A percentile compares a stretch with the other conserved stretches of the same genome.
These are phyloP conservation scores for Didymella pomorum DNA, from an alignment of 2,329 filamentous ascomycete genomes.

Conservation along the genomic window DNA sequence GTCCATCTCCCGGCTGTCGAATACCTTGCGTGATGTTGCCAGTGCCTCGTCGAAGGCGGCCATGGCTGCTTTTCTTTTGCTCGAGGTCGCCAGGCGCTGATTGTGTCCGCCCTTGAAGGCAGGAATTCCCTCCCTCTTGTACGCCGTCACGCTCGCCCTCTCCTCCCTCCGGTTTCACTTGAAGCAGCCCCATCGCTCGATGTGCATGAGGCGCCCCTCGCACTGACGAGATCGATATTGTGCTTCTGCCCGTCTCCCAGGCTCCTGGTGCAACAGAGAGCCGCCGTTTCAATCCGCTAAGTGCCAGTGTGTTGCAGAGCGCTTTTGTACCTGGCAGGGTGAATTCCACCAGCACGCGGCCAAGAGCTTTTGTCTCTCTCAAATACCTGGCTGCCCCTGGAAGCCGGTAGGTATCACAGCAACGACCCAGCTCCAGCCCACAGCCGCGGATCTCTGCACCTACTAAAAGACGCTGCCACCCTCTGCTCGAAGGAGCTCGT, in stretches of 20 bases:
- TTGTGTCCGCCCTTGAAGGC: constrained; percentile 39
- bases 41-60: constrained; percentile 31
- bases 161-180: constrained; percentile 49
- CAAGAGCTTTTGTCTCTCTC: constrained; percentile 45
- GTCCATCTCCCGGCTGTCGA: constrained; percentile 21
- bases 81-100: constrained; percentile 40
- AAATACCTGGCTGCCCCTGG: constrained; percentile 53
- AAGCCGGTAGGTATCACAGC: constrained; percentile 47
- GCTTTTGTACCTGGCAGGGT: constrained; percentile 51
- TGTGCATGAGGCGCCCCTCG: constrained; percentile 51
- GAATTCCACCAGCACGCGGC: constrained; percentile 44
- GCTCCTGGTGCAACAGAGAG: constrained; percentile 49
- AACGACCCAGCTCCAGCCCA: constrained; percentile 49
- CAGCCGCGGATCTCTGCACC: constrained; percentile 43
- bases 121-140: constrained; percentile 48
- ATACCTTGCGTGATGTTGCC: constrained; percentile 34
- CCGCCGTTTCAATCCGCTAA: constrained; percentile 50
- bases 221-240: constrained; percentile 48
- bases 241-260: constrained; percentile 36
- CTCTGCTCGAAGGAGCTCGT: constrained; percentile 45
- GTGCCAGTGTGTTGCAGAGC: constrained; percentile 49
- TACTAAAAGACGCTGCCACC: constrained; percentile 50
- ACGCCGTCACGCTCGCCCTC: constrained; percentile 44
- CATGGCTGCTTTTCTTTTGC: constrained; percentile 47
- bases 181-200: constrained; percentile 46